Evolutionary conservation across 768 basidiomycete species (phyloP), one percentile per base, ranked within the genome.

Genomic region (Phallus indusiatus): DNA sequence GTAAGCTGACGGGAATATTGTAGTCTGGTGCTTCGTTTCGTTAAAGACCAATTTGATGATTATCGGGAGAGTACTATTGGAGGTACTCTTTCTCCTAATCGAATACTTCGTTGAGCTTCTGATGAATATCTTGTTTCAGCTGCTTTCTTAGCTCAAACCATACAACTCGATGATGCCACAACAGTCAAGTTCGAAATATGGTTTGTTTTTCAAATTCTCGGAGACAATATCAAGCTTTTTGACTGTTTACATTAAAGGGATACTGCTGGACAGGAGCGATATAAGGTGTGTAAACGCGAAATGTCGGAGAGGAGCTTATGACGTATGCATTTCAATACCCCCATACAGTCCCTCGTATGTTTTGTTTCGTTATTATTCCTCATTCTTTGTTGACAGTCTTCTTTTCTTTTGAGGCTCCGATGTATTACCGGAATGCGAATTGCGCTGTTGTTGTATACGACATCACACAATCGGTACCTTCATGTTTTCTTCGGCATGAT

Each of bases 121-220:
- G 55, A 66, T 54, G 36, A 50, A 55, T 64, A 66, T 65, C 67
- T 66, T 65, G 63, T 57, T 60, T 59, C 66, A 92, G 95, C 95
- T 61, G 95, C 95, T 36, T 99, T 99, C 80, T 73, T 99, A 64
- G 97, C 96, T n/a, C 95, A 98, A 72, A 96, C 94, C 2, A 90
- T 98, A 34, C 86, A 84, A 12, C 80, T 96, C 46, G 88, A 94
- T 53, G 88, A 94, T 69, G 84, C 86, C 63, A 89, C 89, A 21
- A 85, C 85, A 21, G 90, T 99, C 68, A 98, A 98, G 79, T 98
- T 99, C 69, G 95, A 97, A 76, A 95, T 95, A 69, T 95, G 94
- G 94, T 94, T 68, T 24, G 81, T 70, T 56, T n/a, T 4, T 53
- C 49, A 10, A 2, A 58, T n/a, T 42, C 28, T 28, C 20, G 5